These are phyloP conservation scores for Melastoma malabathricum DNA, from an alignment of 345 rosid species.

Conservation along the genomic window DNA sequence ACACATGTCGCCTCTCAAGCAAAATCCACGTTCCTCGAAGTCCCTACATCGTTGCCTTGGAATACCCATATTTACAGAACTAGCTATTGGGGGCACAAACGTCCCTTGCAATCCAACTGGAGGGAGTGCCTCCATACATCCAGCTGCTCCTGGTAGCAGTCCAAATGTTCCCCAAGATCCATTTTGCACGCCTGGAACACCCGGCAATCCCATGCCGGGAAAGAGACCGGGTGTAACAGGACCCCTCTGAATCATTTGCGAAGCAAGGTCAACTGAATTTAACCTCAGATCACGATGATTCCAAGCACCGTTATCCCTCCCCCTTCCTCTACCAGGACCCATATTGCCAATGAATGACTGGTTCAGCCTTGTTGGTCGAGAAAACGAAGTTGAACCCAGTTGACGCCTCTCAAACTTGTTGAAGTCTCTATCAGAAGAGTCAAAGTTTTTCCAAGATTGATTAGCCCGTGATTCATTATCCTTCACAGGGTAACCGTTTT, in stretches of 20 bases:
- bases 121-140: conserved; percentile 67
- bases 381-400: conserved; percentile 27
- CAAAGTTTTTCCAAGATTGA: conserved; percentile 29
- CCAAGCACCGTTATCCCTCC: conserved; percentile 71
- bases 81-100: conserved; percentile 44
- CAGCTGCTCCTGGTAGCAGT: conserved; percentile 59
- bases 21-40: conserved; percentile 98
- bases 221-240: conserved; percentile 40
- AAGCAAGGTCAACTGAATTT: conserved; percentile 45
- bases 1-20: conserved; percentile 97
- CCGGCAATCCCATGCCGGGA: conserved; percentile 64
- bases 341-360: conserved; percentile 47
- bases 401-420: conserved; percentile 48
- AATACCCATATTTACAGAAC: conserved; percentile 60
- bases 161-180: conserved; percentile 80
- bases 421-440: conserved; percentile 31
- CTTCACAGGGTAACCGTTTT: conserved; percentile 46
- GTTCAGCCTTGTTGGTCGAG: conserved; percentile 46
- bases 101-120: conserved; percentile 63
- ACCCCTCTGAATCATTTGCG: conserved; percentile 59
- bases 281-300: conserved; percentile 56
- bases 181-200: conserved; percentile 45
- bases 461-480: conserved; percentile 44
- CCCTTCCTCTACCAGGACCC: conserved; percentile 77
- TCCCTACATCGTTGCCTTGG: conserved; percentile 82